Evolutionary conservation across 768 basidiomycete genomes (phyloP).

Genomic region (Auriscalpium orientale): DNA sequence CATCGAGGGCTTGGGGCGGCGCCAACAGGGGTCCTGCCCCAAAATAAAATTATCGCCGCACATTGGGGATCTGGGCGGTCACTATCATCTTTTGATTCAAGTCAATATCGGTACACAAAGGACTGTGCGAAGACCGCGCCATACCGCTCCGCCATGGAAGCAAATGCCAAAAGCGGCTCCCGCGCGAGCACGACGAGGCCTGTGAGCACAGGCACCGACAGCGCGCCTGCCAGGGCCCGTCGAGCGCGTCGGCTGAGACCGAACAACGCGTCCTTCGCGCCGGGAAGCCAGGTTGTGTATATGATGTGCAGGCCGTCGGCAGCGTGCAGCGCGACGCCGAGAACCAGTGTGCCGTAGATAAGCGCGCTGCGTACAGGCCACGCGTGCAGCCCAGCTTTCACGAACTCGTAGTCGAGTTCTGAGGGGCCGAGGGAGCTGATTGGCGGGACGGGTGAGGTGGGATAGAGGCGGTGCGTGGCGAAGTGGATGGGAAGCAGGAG

Average conservation of each 20-base stretch:
- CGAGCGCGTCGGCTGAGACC: slow-evolving; percentile 22
- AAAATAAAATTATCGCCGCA: no score
- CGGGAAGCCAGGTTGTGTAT: slow-evolving; percentile 40
- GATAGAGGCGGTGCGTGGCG: slow-evolving; percentile 56
- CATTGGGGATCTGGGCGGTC: not conserved
- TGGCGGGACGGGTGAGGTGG: slow-evolving; percentile 36
- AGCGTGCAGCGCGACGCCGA: slow-evolving; percentile 49
- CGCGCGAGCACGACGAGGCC: slow-evolving; percentile 47
- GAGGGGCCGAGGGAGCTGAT: slow-evolving; percentile 59
- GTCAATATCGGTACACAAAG: slow-evolving; percentile 40
- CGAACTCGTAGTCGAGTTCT: slow-evolving; percentile 79
- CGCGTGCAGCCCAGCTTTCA: slow-evolving; percentile 56
- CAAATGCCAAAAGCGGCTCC: slow-evolving; percentile 52
- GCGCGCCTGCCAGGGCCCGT: slow-evolving; percentile 28
- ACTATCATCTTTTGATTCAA: not conserved
- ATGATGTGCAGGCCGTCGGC: slow-evolving; percentile 53
- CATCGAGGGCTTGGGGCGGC: no score
- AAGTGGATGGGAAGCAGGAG: slow-evolving; percentile 64
- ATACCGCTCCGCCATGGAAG: slow-evolving; percentile 44
- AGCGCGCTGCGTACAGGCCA: slow-evolving; percentile 60
- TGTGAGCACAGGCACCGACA: slow-evolving; percentile 43
- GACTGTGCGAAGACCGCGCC: slow-evolving; percentile 39
- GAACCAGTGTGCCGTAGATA: slow-evolving; percentile 56
- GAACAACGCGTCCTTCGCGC: slow-evolving; percentile 18
- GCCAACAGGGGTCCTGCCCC: no score